phyloP scores from a whole-genome alignment of 176 grass and related monocot species.

The Melocanna baccifera region DNA sequence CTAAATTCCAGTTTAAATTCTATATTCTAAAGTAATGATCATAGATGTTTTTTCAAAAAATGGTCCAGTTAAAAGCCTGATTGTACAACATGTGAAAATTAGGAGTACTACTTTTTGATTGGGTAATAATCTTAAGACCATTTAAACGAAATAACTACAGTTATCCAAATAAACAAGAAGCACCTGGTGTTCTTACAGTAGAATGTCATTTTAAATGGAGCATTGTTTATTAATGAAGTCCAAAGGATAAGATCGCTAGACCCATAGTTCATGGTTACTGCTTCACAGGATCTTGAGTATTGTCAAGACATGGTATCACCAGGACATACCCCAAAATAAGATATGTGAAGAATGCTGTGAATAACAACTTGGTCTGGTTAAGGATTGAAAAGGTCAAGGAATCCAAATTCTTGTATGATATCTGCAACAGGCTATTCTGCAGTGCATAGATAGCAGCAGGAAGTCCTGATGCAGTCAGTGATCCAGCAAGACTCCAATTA shows the following conservation, averaged over 20 bases:
- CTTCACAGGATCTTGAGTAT: background rate
- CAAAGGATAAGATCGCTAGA: background rate
- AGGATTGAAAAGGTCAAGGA: conserved; percentile 97
- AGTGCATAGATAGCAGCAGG: conserved; percentile 94
- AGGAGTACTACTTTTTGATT: background rate
- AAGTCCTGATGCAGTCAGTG: conserved; percentile 85
- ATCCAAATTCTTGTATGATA: conserved; percentile 98
- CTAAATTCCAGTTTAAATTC: background rate
- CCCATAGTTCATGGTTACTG: conserved; percentile 11
- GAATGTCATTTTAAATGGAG: background rate
- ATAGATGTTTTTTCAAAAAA: background rate
- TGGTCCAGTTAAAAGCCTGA: background rate
- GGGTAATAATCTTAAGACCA: background rate
- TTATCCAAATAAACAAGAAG: conserved; percentile 18
- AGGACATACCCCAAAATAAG: conserved; percentile 82
- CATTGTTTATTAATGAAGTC: conserved; percentile 1
- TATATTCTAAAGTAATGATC: background rate
- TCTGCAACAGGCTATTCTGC: conserved; percentile 93
- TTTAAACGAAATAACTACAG: background rate
- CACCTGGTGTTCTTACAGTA: background rate
- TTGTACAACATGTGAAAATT: background rate
- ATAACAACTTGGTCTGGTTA: conserved; percentile 96
- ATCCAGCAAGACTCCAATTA: conserved; percentile 68
- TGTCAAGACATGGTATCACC: background rate
- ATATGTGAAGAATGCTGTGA: conserved; percentile 89